Evolutionary conservation across 192 early-diverging fungal species (phyloP).

Genomic region (Coemansia asiatica): DNA sequence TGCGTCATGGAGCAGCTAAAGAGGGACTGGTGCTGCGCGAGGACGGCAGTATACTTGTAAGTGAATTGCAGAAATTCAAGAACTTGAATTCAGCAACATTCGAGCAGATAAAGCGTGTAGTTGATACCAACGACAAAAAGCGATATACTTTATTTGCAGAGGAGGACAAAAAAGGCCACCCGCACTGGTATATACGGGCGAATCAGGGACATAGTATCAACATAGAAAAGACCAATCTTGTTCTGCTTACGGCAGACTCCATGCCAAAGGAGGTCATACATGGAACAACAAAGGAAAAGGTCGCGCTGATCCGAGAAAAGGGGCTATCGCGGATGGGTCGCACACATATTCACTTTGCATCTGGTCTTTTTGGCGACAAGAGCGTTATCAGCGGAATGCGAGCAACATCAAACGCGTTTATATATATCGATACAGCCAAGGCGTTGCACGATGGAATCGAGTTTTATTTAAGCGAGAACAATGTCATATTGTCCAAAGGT

Average conservation of each 20-base stretch:
- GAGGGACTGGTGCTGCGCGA: constrained; percentile 69
- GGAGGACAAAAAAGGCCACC: constrained; percentile 7
- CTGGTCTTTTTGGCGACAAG: constrained; percentile 63
- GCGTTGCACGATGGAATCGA: constrained; percentile 75
- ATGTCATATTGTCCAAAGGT: constrained; percentile 78
- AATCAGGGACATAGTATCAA: constrained; percentile 83
- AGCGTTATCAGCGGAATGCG: constrained; percentile 82
- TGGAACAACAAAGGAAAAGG: constrained; percentile 30
- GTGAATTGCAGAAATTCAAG: constrained; percentile 61
- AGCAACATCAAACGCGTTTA: constrained; percentile 63
- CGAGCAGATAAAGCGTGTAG: constrained; percentile 65
- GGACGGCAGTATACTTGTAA: constrained; percentile 75
- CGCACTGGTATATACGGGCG: constrained; percentile 69
- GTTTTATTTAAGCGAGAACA: constrained; percentile 77
- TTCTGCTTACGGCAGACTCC: constrained; percentile 25
- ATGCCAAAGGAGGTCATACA: constrained; percentile 35
- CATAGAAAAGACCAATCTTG: constrained; percentile 37
- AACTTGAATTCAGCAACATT: constrained; percentile 63
- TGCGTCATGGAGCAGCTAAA: constrained; percentile 81
- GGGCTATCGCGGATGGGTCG: constrained; percentile 79
- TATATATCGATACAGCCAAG: constrained; percentile 72
- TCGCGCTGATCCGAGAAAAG: constrained; percentile 38
- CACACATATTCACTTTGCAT: constrained; percentile 90
- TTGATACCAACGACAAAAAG: constrained; percentile 80
- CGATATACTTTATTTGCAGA: constrained; percentile 65